Percentiles rank a stretch among this genome's conserved stretches.
phyloP scores from a whole-genome alignment of 2,329 filamentous ascomycete genomes.

The Stachybotrys chartarum region DNA sequence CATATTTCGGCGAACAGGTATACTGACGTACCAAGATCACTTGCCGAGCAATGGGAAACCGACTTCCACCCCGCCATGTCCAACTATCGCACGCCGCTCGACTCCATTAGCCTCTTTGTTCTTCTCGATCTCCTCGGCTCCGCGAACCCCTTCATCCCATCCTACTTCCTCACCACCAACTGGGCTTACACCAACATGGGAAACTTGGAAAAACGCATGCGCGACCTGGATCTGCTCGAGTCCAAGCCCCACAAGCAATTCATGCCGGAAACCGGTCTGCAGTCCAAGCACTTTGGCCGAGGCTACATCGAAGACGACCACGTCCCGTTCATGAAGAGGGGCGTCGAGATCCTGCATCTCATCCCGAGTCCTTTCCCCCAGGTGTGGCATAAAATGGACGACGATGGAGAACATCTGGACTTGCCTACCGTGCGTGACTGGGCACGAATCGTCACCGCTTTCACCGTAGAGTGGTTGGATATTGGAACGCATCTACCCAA shows the following conservation, averaged over 20 bases:
- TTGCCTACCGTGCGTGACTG: slow-evolving; percentile 76
- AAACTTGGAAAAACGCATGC: slow-evolving; percentile 64
- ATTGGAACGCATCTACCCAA: slow-evolving; percentile 38
- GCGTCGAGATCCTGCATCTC: slow-evolving; percentile 82
- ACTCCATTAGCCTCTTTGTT: slow-evolving; percentile 80
- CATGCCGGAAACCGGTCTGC: slow-evolving; percentile 56
- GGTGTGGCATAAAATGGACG: slow-evolving; percentile 81
- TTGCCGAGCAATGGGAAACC: slow-evolving; percentile 76
- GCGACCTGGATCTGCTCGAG: slow-evolving; percentile 58
- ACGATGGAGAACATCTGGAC: slow-evolving; percentile 82
- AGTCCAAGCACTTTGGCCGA: slow-evolving; percentile 35
- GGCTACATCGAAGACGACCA: slow-evolving; percentile 76
- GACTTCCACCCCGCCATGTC: slow-evolving; percentile 62
- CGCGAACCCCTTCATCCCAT: slow-evolving; percentile 62
- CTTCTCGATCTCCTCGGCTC: slow-evolving; percentile 84
- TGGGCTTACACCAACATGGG: slow-evolving; percentile 85
- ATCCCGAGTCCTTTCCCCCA: slow-evolving; percentile 77
- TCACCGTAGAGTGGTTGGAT: slow-evolving; percentile 89
- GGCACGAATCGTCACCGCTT: slow-evolving; percentile 76
- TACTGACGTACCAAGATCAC: slow-evolving; percentile 35
- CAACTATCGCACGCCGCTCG: slow-evolving; percentile 66
- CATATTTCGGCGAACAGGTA: background rate
- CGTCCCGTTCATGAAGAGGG: slow-evolving; percentile 78
- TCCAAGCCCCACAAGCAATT: slow-evolving; percentile 48
- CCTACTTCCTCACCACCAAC: slow-evolving; percentile 84